Conservation (phyloP, 495 filamentous ascomycete species). For the Aspergillus indologenus region DNA sequence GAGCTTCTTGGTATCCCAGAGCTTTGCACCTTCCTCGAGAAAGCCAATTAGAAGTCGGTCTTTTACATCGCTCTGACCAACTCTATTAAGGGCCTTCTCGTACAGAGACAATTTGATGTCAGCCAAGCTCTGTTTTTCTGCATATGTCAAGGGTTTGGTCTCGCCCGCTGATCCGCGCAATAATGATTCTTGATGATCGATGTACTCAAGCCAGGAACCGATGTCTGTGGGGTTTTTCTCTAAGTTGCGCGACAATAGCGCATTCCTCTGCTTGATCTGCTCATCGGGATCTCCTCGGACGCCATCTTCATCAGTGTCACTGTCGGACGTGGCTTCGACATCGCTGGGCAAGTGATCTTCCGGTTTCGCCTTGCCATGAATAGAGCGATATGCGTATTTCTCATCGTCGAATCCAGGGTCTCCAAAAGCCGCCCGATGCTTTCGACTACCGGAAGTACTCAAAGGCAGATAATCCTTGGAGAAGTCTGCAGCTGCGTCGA, state of each 20-base stretch:
- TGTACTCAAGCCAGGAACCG: constrained; percentile 69
- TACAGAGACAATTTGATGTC: constrained; percentile 81
- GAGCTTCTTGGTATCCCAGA: constrained; percentile 68
- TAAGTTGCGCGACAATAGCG: constrained; percentile 56
- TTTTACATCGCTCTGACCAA: constrained; percentile 34
- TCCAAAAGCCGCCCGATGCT: constrained; percentile 11
- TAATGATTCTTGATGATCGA: constrained; percentile 69
- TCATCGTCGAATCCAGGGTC: constrained; percentile 44
- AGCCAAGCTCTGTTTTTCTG: constrained; percentile 64
- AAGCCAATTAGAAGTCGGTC: constrained; percentile 62
- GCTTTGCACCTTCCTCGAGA: constrained; percentile 64
- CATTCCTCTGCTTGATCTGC: constrained; percentile 48
- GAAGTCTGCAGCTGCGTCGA: constrained; percentile 25
- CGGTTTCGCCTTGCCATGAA: constrained; percentile 61
- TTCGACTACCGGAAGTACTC: constrained; percentile 23
- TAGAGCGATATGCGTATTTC: constrained; percentile 63
- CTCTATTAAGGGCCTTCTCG: constrained; percentile 66
- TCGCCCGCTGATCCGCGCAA: constrained; percentile 41
- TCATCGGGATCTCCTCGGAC: constrained; percentile 29
- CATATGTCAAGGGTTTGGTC: constrained; percentile 46
- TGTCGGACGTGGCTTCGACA: constrained; percentile 52
- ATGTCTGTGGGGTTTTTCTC: constrained; percentile 63
- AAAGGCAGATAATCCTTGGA: constrained; percentile 48
- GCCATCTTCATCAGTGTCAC: constrained; percentile 37
- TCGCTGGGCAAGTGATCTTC: constrained; percentile 47